These are phyloP conservation scores for Tulasnella calospora DNA, from an alignment of 768 basidiomycete genomes.

Conservation along the genomic window DNA sequence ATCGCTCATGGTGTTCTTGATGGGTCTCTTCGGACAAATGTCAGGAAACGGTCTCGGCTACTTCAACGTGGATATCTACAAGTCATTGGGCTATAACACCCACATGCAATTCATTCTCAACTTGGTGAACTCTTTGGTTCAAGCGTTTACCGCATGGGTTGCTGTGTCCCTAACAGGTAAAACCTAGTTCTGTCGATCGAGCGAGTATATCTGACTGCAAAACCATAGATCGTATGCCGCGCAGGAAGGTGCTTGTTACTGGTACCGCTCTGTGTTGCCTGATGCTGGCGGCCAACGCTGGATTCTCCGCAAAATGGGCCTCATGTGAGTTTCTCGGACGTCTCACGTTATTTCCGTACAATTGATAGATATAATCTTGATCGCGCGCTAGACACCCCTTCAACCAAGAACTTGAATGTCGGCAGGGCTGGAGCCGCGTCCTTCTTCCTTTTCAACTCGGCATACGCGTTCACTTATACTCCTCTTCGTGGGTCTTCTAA, in stretches of 20 bases:
- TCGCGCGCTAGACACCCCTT: not conserved
- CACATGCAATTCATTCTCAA: slow-evolving; percentile 33
- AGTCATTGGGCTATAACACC: slow-evolving; percentile 15
- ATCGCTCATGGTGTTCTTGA: slow-evolving; percentile 32
- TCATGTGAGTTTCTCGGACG: not conserved
- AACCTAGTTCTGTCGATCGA: not conserved
- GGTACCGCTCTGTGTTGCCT: slow-evolving; percentile 9
- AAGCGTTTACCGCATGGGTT: slow-evolving; percentile 30
- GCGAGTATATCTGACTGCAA: not conserved
- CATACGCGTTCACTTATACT: slow-evolving; percentile 35
- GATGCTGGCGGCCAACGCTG: slow-evolving; percentile 22
- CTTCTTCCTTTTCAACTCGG: slow-evolving; percentile 34
- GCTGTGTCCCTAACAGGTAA: slow-evolving; percentile 20
- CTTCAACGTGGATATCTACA: slow-evolving; percentile 34
- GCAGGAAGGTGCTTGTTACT: slow-evolving; percentile 14
- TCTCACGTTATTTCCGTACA: not conserved
- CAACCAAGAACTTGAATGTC: slow-evolving; percentile 28
- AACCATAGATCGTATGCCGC: slow-evolving; percentile 24
- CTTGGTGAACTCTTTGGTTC: slow-evolving; percentile 32
- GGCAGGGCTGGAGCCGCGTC: slow-evolving; percentile 34
- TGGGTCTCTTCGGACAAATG: slow-evolving; percentile 36
- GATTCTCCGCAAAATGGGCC: slow-evolving; percentile 25
- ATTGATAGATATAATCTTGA: not conserved
- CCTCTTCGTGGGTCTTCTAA: slow-evolving; percentile 30
- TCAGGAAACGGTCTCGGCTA: slow-evolving; percentile 34